Conservation (phyloP, 202 grass and related monocot genomes). For the Carex sylvatica region DNA sequence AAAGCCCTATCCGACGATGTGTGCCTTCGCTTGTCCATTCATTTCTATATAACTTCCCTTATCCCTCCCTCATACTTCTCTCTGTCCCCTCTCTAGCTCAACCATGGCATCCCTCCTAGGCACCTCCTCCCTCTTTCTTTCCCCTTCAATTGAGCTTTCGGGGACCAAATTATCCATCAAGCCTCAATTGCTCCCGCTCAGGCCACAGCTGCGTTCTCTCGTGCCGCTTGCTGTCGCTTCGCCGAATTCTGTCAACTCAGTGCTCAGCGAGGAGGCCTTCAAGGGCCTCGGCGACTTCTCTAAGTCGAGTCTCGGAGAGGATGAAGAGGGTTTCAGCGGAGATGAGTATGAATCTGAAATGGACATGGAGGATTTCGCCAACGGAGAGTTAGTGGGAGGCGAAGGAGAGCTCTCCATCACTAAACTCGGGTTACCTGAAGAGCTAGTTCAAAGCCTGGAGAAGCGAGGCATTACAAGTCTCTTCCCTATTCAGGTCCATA, state of each 20-base stretch:
- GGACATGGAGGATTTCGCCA: slow-evolving; percentile 36
- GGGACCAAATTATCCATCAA: slow-evolving; percentile 9
- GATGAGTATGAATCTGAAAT: slow-evolving; percentile 37
- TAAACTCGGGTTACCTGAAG: slow-evolving; percentile 67
- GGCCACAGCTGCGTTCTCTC: slow-evolving; percentile 35
- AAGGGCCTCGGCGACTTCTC: slow-evolving; percentile 51
- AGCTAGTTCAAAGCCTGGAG: slow-evolving; percentile 70
- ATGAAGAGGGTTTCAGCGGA: slow-evolving; percentile 28
- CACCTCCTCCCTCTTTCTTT: slow-evolving; percentile 58
- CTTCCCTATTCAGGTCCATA: slow-evolving; percentile 87
- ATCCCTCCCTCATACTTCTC: slow-evolving; percentile 19
- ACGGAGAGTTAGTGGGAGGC: slow-evolving; percentile 21
- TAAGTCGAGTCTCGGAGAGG: slow-evolving; percentile 32
- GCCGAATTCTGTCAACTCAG: slow-evolving; percentile 75
- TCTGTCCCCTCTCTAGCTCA: neutral
- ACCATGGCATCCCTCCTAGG: slow-evolving; percentile 70
- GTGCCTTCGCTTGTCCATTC: slow-evolving; percentile 44
- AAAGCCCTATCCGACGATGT: slow-evolving; percentile 28
- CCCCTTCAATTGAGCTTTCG: slow-evolving; percentile 22
- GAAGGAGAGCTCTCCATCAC: slow-evolving; percentile 73
- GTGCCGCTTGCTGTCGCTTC: slow-evolving; percentile 52
- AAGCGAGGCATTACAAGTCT: slow-evolving; percentile 86
- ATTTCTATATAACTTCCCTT: slow-evolving; percentile 48
- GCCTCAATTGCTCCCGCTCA: slow-evolving; percentile 30
- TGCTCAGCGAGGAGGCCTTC: slow-evolving; percentile 96